Base-by-base conservation (phyloP, 768 basidiomycete genomes). In the Ramaria rubella region DNA sequence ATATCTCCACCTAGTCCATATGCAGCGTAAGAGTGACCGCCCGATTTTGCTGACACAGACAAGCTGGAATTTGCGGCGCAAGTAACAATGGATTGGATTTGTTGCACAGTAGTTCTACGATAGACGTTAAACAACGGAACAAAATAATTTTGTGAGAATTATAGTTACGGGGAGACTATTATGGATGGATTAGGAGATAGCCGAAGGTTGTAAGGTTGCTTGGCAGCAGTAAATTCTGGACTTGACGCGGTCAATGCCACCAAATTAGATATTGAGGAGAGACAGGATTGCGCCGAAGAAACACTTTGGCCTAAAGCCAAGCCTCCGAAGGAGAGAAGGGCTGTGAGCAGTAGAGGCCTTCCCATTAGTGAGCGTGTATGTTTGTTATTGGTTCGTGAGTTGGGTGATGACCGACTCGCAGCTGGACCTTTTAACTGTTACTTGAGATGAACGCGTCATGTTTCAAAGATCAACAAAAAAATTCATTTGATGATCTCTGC, bases 1-100 rank as follows among this genome's bases (percentile, higher is more conserved):
- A 68, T 49, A 17, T 53, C 52, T 12, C 63, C 63, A 17, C 49
- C 59, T 8, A 68, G 53, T 1, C 61, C 62, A 52, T 53, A 65
- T 7, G 61, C 60, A 17, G 63, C 62, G 43, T 69, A 68, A 11
- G 61, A 63, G 53, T 70, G 69, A 0, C 69, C 68, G 1, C 61
- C 61, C 5, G 61, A 62, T 15, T 56, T 49, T 21, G 61, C 60
- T 1, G 52, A 52, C 8, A 62, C 61, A 26, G 60, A 36, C 11
- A 61, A 29, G 19, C 44, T 51, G 6, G 42, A 21, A 11, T 38
- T 51, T 21, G 50, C 33, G 8, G 46, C 61, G 40, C 61, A 62
- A 29, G 51, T 48, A 5, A 62, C 52, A 15, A 59, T 45, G 7
- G 48, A 29, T n/a, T 51, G 29, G 1, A 62, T 57, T 24, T 62